Evolutionary conservation across 441 rosid genomes (phyloP), one percentile per base, ranked within the genome.

Genomic region (Daphne laureola): DNA sequence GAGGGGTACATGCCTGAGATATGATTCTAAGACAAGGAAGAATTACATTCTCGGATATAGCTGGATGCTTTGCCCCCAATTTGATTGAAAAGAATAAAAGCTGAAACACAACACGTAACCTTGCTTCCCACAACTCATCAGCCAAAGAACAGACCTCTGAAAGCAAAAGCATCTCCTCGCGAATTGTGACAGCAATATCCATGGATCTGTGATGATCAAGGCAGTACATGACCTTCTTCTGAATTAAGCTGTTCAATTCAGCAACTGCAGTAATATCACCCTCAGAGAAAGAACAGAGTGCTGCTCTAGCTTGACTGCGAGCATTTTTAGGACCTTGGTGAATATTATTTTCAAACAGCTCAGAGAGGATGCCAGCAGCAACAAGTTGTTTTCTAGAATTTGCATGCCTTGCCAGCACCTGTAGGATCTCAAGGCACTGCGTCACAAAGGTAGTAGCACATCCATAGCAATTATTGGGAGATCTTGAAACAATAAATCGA

Each of bases 161-260:
- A 64, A 96, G 97, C 76, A 96, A 76, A 67, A 84, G 67, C 77
- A 96, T 64, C 68, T 96, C 99, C 70, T 96, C 99, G 61, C 95
- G 97, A 72, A 91, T 90, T 62, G 95, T 88, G 23, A 90, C 70
- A 12, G 99, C 95, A 74, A 93, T 79, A 67, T 96, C 99, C 96
- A 96, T 86, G 74, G 99, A 93, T 40, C 98, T 96, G 73, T 96
- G 99, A 81, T 96, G 98, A 61, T 96, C 99, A 69, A 96, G 95
- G 75, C 99, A 90, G 78, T 96, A 96, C 93, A 74, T 84, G 60
- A 96, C 96, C 73, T 96, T 96, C 83, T 79, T 93, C 84, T 87
- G 95, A 64, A 96, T 83, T 70, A 96, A 82, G 73, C 63, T 79
- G 79, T 90, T 93, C 77, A 96, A 78, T 77, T 87, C 99, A 48